Base-by-base conservation (phyloP, 1,139 yeast species). In the Blastobotrys aristatus region DNA sequence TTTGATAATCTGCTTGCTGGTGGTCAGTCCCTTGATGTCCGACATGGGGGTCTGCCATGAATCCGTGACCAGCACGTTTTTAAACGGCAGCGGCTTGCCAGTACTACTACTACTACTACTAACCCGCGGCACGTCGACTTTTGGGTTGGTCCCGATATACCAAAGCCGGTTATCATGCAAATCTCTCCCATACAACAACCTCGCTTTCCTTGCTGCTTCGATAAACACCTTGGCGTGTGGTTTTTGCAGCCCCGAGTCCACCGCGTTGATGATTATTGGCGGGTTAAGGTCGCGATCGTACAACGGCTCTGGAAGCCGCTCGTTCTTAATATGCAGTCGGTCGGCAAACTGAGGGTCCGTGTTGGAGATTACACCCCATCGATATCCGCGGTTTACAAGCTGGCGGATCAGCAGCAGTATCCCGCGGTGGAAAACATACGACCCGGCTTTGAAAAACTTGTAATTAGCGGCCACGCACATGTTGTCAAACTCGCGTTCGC, bases 311-410 rank as follows among this genome's bases (percentile, higher is more conserved):
- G 43, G 30, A 20, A 33, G 43, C 11, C 27, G 37, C 29, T 34
- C 31, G 29, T 41, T 42, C 31, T 40, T 34, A 13, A 36, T 47
- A 16, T 43, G 33, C n/a, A 57, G 20, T 8, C 55, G 46, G 11
- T 40, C 36, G 1, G 36, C 24, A 26, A 57, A 52, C 34, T 47
- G 44, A 2, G 60, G 63, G 6, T 62, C 60, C 14, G 53, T 51
- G 49, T 64, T 63, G 8, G 67, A 60, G 6, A 64, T 50, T 14
- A 64, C 50, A 0, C 68, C 68, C 61, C 64, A 61, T 6, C 49
- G 55, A 8, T 62, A 52, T 10, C 30, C 30, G 17, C 30, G 36
- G n/a, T 41, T 39, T 26, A 38, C 40, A 8, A 48, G 32, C 4
- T 38, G 44, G 11, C 33, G 29, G 2, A 44, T 41, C 18, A 48